Base-by-base conservation (phyloP, 2,329 filamentous ascomycete genomes). In the Aspergillus niger region DNA sequence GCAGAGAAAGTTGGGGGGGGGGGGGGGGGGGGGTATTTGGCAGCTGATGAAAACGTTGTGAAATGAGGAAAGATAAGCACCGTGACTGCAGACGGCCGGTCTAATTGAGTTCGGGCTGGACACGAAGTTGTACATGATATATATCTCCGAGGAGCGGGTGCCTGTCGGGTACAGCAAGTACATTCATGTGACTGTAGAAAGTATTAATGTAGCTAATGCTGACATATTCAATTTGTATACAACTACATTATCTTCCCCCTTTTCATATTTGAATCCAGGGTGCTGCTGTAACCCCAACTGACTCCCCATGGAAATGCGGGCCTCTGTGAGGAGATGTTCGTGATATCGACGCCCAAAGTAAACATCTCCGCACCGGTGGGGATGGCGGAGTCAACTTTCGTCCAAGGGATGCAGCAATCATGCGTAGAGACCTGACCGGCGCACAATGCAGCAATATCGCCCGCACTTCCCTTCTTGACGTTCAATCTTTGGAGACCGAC, bases 301-400 rank as follows among this genome's bases (percentile, higher is more conserved):
- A 32, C 26, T 50, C 47, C 47, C 47, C 47, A 32, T 50, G n/a
- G 11, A 10, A 11, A 6, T 17, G 47, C 47, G 32, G 22, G 26
- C 20, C 52, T 22, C 26, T 10, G 36, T 61, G 61, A 61, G 61
- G 61, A 61, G 61, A 54, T 20, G 38, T 11, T 28, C 20, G 20
- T 39, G 51, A 54, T 39, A 41, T 28, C n/a, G 51, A 28, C 41
- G 43, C 53, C 53, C 26, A 28, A 55, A 55, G 39, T 47, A 60
- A 57, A 48, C 56, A 63, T 66, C 65, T 67, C 65, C 65, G 63
- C 65, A 67, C 65, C 63, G 60, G 64, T 67, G 64, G 65, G 59
- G 63, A 64, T 59, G 39, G 54, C 58, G 51, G 59, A 63, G 52
- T 39, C 30, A 26, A 7, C 39, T 32, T 20, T 32, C 39, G 30